Conservation (phyloP, 2,329 filamentous ascomycete species). For the Aureobasidium namibiae region DNA sequence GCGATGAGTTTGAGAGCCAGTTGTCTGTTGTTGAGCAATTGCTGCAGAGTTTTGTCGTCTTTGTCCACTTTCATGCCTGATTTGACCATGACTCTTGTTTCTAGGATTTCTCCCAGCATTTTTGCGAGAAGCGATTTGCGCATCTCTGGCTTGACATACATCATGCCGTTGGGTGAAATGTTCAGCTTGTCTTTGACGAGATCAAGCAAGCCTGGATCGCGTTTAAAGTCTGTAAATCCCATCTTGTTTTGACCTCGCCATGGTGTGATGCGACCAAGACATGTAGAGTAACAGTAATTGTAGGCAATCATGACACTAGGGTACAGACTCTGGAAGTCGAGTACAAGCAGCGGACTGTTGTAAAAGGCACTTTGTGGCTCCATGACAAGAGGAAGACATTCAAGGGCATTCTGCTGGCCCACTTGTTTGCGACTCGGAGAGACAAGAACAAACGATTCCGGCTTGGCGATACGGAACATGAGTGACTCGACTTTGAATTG, state of each 20-base stretch:
- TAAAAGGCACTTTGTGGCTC: slow-evolving; percentile 95
- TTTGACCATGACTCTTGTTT: slow-evolving; percentile 97
- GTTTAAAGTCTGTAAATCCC: slow-evolving; percentile 82
- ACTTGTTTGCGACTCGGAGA: slow-evolving; percentile 90
- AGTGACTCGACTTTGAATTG: slow-evolving; percentile 98
- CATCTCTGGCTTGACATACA: slow-evolving; percentile 80
- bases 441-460: slow-evolving; percentile 84
- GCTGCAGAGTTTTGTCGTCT: slow-evolving; percentile 76
- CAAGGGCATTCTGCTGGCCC: slow-evolving; percentile 84
- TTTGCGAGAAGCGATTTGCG: slow-evolving; percentile 87
- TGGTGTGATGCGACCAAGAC: slow-evolving; percentile 71
- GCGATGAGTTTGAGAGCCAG: slow-evolving; percentile 90
- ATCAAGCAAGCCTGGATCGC: slow-evolving; percentile 65
- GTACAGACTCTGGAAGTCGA: slow-evolving; percentile 95
- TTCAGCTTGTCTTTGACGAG: slow-evolving; percentile 81
- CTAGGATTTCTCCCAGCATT: slow-evolving; percentile 92
- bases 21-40: slow-evolving; percentile 85
- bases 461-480: slow-evolving; percentile 97
- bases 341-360: slow-evolving; percentile 74
- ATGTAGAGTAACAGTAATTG: slow-evolving; percentile 98
- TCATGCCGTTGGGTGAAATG: slow-evolving; percentile 90
- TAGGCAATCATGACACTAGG: slow-evolving; percentile 99
- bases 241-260: slow-evolving; percentile 94
- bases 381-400: slow-evolving; percentile 93
- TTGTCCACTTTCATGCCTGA: slow-evolving; percentile 92